A percentile compares a stretch with the other conserved stretches of the same genome.
Evolutionary conservation across 768 basidiomycete species (phyloP).

Genomic region (Phylloporus arenicola): DNA sequence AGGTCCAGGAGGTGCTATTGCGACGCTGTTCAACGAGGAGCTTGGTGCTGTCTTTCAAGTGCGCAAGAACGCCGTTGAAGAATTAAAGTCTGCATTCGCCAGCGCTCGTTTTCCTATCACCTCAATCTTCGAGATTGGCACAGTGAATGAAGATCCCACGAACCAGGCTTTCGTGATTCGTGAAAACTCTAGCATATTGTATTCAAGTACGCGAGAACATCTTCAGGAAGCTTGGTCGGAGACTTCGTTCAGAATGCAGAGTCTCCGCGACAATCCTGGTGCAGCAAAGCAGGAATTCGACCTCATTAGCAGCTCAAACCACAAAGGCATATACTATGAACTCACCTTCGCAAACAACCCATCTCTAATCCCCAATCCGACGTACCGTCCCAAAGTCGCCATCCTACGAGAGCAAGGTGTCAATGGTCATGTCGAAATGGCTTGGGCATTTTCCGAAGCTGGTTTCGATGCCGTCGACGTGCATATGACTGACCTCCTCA

Average conservation of each 20-base stretch:
- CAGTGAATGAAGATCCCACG: constrained; percentile 46
- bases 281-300: constrained; percentile 78
- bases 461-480: constrained; percentile 96
- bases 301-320: constrained; percentile 56
- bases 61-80: constrained; percentile 48
- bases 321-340: constrained; percentile 69
- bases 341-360: constrained; percentile 49
- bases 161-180: constrained; percentile 65
- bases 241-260: constrained; percentile 91
- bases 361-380: constrained; percentile 34
- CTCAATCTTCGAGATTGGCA: constrained; percentile 75
- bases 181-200: constrained; percentile 46
- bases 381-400: constrained; percentile 77
- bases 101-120: constrained; percentile 69
- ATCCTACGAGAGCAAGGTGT: constrained; percentile 98
- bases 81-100: constrained; percentile 57
- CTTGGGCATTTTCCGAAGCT: constrained; percentile 90
- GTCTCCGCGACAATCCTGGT: constrained; percentile 74
- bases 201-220: constrained; percentile 56
- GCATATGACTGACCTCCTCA: constrained; percentile 96
- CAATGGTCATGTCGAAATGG: constrained; percentile 98
- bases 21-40: constrained; percentile 91
- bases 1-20: too few species aligned
- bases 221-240: constrained; percentile 90
- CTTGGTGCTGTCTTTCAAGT: constrained; percentile 92